Evolutionary conservation across 257 asterid species (phyloP).

Genomic region (Cinchona pubescens): DNA sequence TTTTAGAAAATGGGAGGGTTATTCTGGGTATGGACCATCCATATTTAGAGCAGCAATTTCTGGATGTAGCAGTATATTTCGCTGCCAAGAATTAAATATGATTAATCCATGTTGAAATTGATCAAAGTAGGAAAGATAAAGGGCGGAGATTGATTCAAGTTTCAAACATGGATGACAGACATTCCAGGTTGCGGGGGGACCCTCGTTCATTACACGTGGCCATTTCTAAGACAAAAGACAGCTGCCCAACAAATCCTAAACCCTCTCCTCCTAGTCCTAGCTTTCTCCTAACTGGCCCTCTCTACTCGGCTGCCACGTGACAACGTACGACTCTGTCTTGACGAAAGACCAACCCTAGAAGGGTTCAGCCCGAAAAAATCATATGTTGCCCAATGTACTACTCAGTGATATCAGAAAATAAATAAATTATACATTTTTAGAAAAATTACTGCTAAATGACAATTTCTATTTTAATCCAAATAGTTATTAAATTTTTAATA

Average conservation of each 20-base stretch:
- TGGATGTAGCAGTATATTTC: background rate
- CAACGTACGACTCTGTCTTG: background rate
- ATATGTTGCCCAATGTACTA: background rate
- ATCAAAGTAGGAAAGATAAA: background rate
- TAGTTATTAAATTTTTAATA: no score
- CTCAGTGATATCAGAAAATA: no score
- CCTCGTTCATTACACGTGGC: conserved; percentile 39
- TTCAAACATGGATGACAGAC: conserved; percentile 31
- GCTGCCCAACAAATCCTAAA: conserved; percentile 13
- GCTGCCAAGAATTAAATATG: conserved; percentile 21
- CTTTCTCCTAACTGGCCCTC: background rate
- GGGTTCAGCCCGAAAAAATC: background rate
- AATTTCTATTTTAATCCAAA: background rate
- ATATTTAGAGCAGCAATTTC: background rate
- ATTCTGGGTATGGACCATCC: background rate
- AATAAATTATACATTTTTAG: no score
- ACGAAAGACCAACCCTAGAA: background rate
- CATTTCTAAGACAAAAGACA: conserved; percentile 8
- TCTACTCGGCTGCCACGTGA: background rate
- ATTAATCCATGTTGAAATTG: background rate
- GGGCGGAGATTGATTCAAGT: background rate
- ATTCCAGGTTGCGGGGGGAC: conserved; percentile 28
- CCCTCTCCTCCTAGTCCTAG: no score
- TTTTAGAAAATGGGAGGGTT: no score
- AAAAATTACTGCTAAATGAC: no score